Evolutionary conservation across 108 stramenopile species (phyloP).

Genomic region (Mayamaea pseudoterrestris): DNA sequence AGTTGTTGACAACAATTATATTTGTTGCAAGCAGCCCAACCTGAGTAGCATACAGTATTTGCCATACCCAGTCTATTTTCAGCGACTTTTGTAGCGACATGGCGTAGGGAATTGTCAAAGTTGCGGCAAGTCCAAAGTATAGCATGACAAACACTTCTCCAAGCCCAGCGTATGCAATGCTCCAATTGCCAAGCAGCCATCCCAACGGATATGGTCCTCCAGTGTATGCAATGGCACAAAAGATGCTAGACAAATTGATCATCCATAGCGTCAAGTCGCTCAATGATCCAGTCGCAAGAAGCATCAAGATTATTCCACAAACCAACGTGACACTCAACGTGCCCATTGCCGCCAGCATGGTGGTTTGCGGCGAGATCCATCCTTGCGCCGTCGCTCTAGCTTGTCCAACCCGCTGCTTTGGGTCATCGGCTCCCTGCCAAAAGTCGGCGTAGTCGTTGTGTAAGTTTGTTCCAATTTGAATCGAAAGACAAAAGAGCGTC

Average conservation of each 20-base stretch:
- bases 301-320: conserved; percentile 33
- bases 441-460: conserved; percentile 91
- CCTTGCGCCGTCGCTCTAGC: conserved; percentile 83
- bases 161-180: conserved; percentile 77
- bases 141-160: conserved; percentile 83
- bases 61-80: conserved; percentile 5
- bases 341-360: conserved; percentile 36
- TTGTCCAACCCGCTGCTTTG: conserved; percentile 71
- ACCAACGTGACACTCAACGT: conserved; percentile 30
- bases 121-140: conserved; percentile 84
- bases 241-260: conserved; percentile 41
- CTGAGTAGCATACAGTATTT: conserved; percentile 29
- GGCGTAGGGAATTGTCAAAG: conserved; percentile 53
- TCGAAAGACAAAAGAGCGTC: conserved; percentile 37
- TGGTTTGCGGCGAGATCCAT: conserved; percentile 73
- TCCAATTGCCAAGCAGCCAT: conserved; percentile 50
- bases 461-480: conserved; percentile 79
- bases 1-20: conserved; percentile 85
- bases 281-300: conserved; percentile 1
- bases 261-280: conserved; percentile 24
- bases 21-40: conserved; percentile 63
- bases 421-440: conserved; percentile 74
- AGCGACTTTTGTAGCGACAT: background rate
- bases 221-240: conserved; percentile 82
- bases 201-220: conserved; percentile 84